Conservation (phyloP, 2,329 filamentous ascomycete genomes). For the Fusarium oligoseptatum region DNA sequence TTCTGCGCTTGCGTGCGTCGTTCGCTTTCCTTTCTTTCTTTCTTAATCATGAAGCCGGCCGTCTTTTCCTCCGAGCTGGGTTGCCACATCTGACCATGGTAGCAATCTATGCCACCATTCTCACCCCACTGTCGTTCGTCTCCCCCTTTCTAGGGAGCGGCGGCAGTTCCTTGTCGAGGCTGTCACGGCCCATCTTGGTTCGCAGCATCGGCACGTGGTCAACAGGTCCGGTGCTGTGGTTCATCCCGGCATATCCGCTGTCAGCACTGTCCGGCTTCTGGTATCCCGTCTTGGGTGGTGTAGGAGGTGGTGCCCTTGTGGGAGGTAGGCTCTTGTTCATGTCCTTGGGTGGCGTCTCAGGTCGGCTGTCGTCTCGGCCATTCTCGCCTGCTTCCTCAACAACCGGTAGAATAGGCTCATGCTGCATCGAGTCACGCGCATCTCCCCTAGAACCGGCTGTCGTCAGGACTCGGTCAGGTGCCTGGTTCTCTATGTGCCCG, state of each 20-base stretch:
- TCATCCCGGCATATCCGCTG: conserved; percentile 59
- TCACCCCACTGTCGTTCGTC: conserved; percentile 45
- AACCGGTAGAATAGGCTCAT: conserved; percentile 75
- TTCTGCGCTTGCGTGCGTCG: conserved; percentile 38
- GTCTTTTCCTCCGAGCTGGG: conserved; percentile 33
- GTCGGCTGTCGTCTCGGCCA: conserved; percentile 56
- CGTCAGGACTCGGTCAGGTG: conserved; percentile 72
- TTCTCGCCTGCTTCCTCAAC: conserved; percentile 91
- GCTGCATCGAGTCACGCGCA: conserved; percentile 70
- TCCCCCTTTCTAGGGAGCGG: conserved; percentile 62
- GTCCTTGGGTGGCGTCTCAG: conserved; percentile 59
- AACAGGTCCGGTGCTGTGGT: conserved; percentile 50
- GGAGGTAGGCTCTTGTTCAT: conserved; percentile 54
- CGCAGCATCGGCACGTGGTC: conserved; percentile 48
- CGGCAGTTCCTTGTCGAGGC: conserved; percentile 71
- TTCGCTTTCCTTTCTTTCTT: conserved; percentile 39
- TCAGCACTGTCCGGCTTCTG: conserved; percentile 62
- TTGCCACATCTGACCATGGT: conserved; percentile 34
- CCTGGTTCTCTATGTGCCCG: conserved; percentile 59
- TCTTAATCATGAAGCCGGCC: conserved; percentile 43
- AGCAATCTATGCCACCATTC: conserved; percentile 51
- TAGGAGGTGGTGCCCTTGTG: conserved; percentile 57
- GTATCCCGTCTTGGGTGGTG: conserved; percentile 50
- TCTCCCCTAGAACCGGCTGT: conserved; percentile 52
- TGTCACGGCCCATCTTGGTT: conserved; percentile 64